These are phyloP conservation scores for Luzula sylvatica DNA, from an alignment of 176 grass and related monocot genomes.

Conservation along the genomic window DNA sequence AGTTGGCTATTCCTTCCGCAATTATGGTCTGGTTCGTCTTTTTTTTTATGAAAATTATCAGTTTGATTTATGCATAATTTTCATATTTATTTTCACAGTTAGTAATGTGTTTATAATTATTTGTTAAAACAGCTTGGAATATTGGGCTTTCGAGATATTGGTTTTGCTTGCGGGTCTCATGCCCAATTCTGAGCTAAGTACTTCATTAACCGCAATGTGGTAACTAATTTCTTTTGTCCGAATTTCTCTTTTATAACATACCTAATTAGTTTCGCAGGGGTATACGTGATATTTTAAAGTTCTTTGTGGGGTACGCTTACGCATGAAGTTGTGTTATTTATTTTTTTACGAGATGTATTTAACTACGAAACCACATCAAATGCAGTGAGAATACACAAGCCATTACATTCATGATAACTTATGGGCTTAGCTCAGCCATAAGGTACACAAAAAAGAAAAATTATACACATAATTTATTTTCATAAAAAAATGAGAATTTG, in stretches of 20 bases:
- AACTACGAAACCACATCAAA: neutral
- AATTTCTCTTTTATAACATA: neutral
- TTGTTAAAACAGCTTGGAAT: constrained; percentile 52
- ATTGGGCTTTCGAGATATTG: constrained; percentile 82
- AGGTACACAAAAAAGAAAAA: too few relatives aligned
- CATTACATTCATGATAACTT: constrained; percentile 76
- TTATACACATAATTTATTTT: too few relatives aligned
- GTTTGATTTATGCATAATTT: too few relatives aligned
- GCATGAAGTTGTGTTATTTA: too few relatives aligned
- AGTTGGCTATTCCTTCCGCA: constrained; percentile 68
- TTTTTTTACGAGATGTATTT: neutral
- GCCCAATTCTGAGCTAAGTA: constrained; percentile 68
- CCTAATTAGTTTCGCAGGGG: too few relatives aligned
- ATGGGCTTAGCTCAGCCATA: constrained; percentile 67
- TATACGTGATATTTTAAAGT: too few relatives aligned
- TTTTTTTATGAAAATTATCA: too few relatives aligned
- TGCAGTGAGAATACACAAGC: constrained; percentile 64
- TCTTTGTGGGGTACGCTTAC: too few relatives aligned
- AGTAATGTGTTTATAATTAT: neutral
- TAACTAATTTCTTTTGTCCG: constrained; percentile 17
- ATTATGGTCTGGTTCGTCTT: constrained; percentile 80
- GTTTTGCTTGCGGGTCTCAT: constrained; percentile 71
- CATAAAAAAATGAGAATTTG: neutral
- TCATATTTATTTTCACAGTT: too few relatives aligned
- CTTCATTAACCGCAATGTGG: constrained; percentile 89